Conservation (phyloP, 176 grass and related monocot genomes). For the Lolium multiflorum region DNA sequence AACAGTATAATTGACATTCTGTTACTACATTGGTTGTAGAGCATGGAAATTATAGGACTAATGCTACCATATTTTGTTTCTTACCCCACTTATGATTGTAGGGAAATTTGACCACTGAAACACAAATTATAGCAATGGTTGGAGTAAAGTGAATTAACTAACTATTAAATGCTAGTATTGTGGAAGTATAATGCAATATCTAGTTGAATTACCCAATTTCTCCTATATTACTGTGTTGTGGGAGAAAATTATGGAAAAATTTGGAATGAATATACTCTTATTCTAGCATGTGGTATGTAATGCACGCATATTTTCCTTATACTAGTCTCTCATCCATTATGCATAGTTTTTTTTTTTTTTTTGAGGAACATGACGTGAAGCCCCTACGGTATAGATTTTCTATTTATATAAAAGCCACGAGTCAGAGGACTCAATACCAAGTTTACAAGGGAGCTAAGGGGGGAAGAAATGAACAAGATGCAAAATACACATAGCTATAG, state of each 20-base stretch:
- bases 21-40: not conserved
- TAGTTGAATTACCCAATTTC: slow-evolving; percentile 3
- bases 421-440: too few species aligned
- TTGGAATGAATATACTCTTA: not conserved
- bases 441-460: too few species aligned
- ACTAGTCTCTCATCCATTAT: too few species aligned
- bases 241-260: not conserved
- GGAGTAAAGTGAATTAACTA: not conserved
- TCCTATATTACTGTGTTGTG: not conserved
- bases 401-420: too few species aligned
- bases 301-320: too few species aligned
- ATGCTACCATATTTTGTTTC: too few species aligned
- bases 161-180: not conserved
- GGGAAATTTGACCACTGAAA: not conserved
- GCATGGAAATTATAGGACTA: not conserved
- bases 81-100: not conserved
- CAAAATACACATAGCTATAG: too few species aligned
- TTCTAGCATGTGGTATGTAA: not conserved
- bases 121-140: not conserved
- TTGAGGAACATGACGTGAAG: too few species aligned
- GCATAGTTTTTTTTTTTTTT: too few species aligned
- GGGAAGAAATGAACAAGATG: too few species aligned
- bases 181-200: not conserved
- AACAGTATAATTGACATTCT: not conserved
- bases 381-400: too few species aligned